Conservation (phyloP, 331 rosid species). For the Saraca asoca region DNA sequence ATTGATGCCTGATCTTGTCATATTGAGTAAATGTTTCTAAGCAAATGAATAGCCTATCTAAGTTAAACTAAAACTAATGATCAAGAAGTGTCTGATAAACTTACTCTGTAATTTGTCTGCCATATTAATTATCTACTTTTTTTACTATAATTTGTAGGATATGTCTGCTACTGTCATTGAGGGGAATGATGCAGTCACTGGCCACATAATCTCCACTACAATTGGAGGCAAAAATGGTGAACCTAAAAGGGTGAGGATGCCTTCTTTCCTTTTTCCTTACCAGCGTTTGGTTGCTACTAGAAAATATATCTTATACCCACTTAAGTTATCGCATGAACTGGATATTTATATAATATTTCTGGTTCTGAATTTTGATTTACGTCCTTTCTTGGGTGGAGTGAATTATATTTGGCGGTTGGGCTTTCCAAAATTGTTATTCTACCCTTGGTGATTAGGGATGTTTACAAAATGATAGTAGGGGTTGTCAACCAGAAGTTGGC, state of each 20-base stretch:
- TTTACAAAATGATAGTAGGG: neutral
- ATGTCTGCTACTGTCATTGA: slow-evolving; percentile 72
- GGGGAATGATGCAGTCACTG: slow-evolving; percentile 84
- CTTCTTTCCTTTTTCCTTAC: slow-evolving; percentile 9
- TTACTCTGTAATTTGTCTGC: slow-evolving; percentile 21
- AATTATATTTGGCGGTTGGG: slow-evolving; percentile 5
- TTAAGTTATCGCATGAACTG: neutral
- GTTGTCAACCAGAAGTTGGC: slow-evolving; percentile 4
- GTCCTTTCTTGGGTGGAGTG: neutral
- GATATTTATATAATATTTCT: no score
- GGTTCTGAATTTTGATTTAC: no score
- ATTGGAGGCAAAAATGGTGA: slow-evolving; percentile 98
- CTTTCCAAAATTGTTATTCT: neutral
- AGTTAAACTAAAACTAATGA: slow-evolving; percentile 13
- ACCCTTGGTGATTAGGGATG: neutral
- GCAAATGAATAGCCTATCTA: neutral
- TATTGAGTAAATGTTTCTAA: no score
- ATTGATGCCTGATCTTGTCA: no score
- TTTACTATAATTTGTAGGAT: slow-evolving; percentile 61
- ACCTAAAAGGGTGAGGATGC: slow-evolving; percentile 73
- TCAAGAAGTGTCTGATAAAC: slow-evolving; percentile 10
- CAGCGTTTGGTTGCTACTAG: neutral
- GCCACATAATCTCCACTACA: slow-evolving; percentile 90
- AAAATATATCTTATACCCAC: neutral
- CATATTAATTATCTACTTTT: slow-evolving; percentile 23